Evolutionary conservation across 116 monocot genomes (phyloP), one percentile per base, ranked within the genome.

Genomic region (Posidonia oceanica): DNA sequence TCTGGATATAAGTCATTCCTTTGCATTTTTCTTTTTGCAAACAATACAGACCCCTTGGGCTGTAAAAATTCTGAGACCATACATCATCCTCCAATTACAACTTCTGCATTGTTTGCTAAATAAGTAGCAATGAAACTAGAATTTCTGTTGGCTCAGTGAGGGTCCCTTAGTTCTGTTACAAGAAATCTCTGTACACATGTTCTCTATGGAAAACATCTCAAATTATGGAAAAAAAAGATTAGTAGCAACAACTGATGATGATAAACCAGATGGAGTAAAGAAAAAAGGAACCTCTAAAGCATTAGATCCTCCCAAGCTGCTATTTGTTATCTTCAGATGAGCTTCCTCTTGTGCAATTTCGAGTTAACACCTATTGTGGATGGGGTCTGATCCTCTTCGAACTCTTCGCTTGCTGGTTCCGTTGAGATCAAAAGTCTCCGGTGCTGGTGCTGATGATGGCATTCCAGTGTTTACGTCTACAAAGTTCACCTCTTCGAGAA

Each of bases 351-450:
- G 12, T 67, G 18, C 52, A 21, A 52, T 41, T 36, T 88, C 80
- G 29, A 29, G 29, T 29, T 29, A 88, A 79, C 92, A 83, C 64
- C 83, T 79, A 68, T 97, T 97, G 74, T 97, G 96, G 72, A 97
- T 97, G 29, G 96, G 96, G 71, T 97, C 87, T 2, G 96, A 97
- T 42, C 96, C 96, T 79, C 96, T 75, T 79, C 89, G 80, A 70
- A 97, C 89, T 65, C 82, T 78, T 67, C 96, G 73, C 71, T 97
- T 91, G 83, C 92, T 89, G 20, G 71, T 77, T 38, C 68, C 39
- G 60, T 77, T 75, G 17, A 74, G 82, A 70, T 88, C 85, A 39
- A 78, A 81, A 4, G 70, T 23, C 2, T 70, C 66, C 4, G 83
- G 71, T n/a, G 74, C 75, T 21, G 74, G 72, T 53, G 83, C 78